Percentiles rank a stretch among this genome's conserved stretches.
Evolutionary conservation across 2,329 filamentous ascomycete genomes (phyloP).

Genomic region (Neopestalotiopsis rosae): DNA sequence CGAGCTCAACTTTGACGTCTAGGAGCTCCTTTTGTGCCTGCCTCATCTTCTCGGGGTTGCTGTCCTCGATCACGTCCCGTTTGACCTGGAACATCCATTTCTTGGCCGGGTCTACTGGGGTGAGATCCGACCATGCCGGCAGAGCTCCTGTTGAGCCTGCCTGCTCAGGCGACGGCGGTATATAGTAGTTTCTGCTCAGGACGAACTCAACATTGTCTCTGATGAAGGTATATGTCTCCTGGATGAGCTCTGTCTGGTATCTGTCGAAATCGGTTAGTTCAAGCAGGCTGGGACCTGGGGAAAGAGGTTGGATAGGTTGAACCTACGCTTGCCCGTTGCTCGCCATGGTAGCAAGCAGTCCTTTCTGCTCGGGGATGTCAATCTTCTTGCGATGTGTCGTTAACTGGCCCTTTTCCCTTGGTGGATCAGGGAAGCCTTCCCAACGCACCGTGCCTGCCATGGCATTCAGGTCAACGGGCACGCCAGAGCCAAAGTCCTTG

Average conservation of each 20-base stretch:
- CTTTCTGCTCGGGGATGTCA: slow-evolving; percentile 59
- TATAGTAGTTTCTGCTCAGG: slow-evolving; percentile 53
- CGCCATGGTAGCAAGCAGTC: slow-evolving; percentile 51
- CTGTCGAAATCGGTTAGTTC: slow-evolving; percentile 35
- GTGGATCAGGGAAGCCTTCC: slow-evolving; percentile 62
- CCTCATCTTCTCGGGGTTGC: slow-evolving; percentile 61
- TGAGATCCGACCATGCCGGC: slow-evolving; percentile 52
- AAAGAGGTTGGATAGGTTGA: neutral
- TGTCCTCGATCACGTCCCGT: slow-evolving; percentile 59
- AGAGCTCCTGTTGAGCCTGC: slow-evolving; percentile 39
- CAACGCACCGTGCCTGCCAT: slow-evolving; percentile 57
- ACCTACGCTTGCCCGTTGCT: slow-evolving; percentile 59
- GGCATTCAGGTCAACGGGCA: slow-evolving; percentile 45
- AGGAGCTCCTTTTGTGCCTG: slow-evolving; percentile 59
- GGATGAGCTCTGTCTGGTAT: slow-evolving; percentile 58
- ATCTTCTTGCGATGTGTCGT: slow-evolving; percentile 60
- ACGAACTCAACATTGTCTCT: slow-evolving; percentile 60
- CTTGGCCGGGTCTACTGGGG: slow-evolving; percentile 53
- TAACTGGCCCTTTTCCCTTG: slow-evolving; percentile 15
- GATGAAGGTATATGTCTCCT: slow-evolving; percentile 60
- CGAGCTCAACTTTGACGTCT: slow-evolving; percentile 70
- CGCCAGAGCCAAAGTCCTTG: slow-evolving; percentile 48
- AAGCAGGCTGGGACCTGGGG: neutral
- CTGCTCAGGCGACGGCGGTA: slow-evolving; percentile 30
- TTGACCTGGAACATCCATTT: slow-evolving; percentile 64